Evolutionary conservation across 441 rosid genomes (phyloP).

Genomic region (Syzygium malaccense): DNA sequence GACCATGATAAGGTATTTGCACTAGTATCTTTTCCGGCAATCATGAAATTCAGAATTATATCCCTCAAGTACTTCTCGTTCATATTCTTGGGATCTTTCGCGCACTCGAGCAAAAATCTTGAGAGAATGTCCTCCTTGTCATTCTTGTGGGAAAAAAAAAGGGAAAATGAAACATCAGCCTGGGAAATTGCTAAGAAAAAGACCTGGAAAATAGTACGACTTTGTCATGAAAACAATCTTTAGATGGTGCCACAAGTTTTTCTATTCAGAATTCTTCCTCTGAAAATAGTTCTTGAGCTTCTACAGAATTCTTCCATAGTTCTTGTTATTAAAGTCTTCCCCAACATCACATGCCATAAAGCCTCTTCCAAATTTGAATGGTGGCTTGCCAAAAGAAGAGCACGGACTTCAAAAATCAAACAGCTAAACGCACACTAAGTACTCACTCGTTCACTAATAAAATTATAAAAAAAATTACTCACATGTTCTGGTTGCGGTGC

Average conservation of each 20-base stretch:
- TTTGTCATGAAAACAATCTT: neutral
- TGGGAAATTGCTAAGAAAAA: neutral
- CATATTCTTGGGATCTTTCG: slow-evolving; percentile 53
- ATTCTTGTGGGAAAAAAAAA: neutral
- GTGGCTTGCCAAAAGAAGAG: neutral
- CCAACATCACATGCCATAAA: neutral
- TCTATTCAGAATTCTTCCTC: neutral
- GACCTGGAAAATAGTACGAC: neutral
- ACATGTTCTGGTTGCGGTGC: slow-evolving; percentile 15
- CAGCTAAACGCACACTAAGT: neutral
- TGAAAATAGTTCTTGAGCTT: neutral
- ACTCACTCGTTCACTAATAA: neutral
- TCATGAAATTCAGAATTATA: slow-evolving; percentile 62
- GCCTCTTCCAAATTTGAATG: neutral
- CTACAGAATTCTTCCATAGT: neutral
- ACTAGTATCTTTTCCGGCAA: slow-evolving; percentile 76
- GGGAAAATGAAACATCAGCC: neutral
- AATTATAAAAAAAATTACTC: neutral
- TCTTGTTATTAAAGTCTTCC: neutral
- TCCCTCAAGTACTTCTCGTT: slow-evolving; percentile 63
- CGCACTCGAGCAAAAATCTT: slow-evolving; percentile 52
- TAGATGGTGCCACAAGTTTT: neutral
- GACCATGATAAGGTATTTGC: slow-evolving; percentile 72
- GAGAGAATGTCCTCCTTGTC: slow-evolving; percentile 73
- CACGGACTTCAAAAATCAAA: neutral